Evolutionary conservation across 2,329 filamentous ascomycete genomes (phyloP).

Genomic region (Atkinsonella texensis): DNA sequence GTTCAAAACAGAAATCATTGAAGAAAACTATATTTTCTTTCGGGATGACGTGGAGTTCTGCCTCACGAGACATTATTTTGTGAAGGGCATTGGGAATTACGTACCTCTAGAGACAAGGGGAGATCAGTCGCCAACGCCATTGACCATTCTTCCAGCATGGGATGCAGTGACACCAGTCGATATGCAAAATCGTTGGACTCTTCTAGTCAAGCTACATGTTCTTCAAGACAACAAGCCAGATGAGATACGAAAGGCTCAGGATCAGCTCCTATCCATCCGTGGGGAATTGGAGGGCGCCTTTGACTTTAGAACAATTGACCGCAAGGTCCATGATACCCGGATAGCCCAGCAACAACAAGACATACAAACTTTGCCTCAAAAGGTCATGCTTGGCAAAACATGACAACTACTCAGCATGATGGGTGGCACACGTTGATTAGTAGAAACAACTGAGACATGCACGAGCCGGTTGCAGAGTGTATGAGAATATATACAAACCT

Average conservation of each 20-base stretch:
- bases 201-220: constrained; percentile 42
- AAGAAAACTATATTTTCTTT: constrained; percentile 42
- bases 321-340: constrained; percentile 41
- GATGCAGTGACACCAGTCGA: constrained; percentile 36
- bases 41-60: constrained; percentile 42
- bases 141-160: constrained; percentile 30
- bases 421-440: neutral
- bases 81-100: constrained; percentile 21
- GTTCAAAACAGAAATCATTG: constrained; percentile 40
- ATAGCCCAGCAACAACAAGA: constrained; percentile 26
- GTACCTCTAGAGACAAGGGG: constrained; percentile 18
- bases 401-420: constrained; percentile 6
- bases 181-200: constrained; percentile 38
- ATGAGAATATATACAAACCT: too few relatives aligned
- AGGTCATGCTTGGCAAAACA: constrained; percentile 22
- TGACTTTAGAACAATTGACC: constrained; percentile 38
- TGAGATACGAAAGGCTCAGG: constrained; percentile 41
- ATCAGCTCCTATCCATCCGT: constrained; percentile 34
- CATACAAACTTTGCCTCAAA: constrained; percentile 26
- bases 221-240: constrained; percentile 45
- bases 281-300: constrained; percentile 39
- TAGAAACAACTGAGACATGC: too few relatives aligned
- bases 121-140: constrained; percentile 9
- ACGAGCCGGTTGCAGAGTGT: too few relatives aligned
- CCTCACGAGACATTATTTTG: constrained; percentile 35